Percentiles rank a stretch among this genome's conserved stretches.
These are phyloP conservation scores for Aechmea fasciata DNA, from an alignment of 176 grass and related monocot genomes.

Conservation along the genomic window DNA sequence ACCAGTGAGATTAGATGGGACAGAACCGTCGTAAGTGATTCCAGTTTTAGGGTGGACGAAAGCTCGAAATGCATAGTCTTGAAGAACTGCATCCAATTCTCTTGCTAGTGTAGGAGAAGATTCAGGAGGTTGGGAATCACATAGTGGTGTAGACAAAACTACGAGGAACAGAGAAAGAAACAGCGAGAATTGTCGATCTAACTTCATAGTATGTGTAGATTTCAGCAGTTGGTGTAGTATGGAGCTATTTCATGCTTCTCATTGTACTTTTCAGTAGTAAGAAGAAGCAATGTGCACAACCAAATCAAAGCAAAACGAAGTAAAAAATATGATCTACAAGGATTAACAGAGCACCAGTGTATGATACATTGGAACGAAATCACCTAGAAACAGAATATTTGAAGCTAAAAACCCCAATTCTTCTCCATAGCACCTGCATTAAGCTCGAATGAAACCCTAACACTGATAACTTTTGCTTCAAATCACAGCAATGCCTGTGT, in stretches of 20 bases:
- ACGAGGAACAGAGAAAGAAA: constrained; percentile 12
- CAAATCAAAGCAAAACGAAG: not conserved
- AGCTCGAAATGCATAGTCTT: constrained; percentile 59
- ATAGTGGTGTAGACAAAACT: constrained; percentile 13
- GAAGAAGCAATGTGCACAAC: not conserved
- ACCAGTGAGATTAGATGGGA: constrained; percentile 56
- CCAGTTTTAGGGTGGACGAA: constrained; percentile 54
- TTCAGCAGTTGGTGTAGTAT: not conserved
- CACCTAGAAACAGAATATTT: not conserved
- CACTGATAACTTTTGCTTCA: not conserved
- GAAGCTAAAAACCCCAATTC: not conserved
- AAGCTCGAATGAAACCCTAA: constrained; percentile 2
- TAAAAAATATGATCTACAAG: not conserved
- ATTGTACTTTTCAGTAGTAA: not conserved
- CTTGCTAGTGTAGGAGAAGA: constrained; percentile 11
- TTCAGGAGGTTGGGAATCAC: constrained; percentile 18
- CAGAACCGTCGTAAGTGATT: constrained; percentile 44
- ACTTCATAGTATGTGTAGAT: constrained; percentile 18
- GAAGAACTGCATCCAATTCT: constrained; percentile 56
- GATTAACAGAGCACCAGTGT: not conserved
- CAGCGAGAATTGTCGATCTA: constrained; percentile 18
- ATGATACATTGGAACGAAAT: not conserved
- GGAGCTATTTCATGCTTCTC: not conserved
- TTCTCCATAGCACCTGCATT: constrained; percentile 1
- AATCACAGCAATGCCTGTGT: not conserved